Conservation (phyloP, 495 filamentous ascomycete genomes). For the Amorphotheca resinae region DNA sequence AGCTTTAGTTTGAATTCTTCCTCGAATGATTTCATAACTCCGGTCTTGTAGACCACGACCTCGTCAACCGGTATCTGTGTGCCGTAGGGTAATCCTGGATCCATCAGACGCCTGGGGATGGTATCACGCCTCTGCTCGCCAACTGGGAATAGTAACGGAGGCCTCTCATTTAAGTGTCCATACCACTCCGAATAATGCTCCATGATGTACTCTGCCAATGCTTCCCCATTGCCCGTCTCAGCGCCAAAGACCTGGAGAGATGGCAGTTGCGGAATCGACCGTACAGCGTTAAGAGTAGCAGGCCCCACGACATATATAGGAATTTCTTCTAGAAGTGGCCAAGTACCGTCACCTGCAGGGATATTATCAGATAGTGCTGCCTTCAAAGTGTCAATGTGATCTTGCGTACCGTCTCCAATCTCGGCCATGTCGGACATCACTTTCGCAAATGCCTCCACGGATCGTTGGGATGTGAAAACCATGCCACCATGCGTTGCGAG, state of each 20-base stretch:
- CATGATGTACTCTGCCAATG: constrained; percentile 63
- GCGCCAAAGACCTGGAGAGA: constrained; percentile 53
- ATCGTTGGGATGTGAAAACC: constrained; percentile 88
- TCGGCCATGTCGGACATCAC: constrained; percentile 34
- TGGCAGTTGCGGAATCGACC: constrained; percentile 36
- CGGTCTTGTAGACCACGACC: constrained; percentile 73
- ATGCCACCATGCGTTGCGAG: constrained; percentile 55
- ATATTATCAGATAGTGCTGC: constrained; percentile 2
- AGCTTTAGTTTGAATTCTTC: constrained; percentile 43
- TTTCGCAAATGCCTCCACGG: constrained; percentile 71
- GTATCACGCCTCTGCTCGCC: constrained; percentile 79
- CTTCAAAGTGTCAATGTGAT: constrained; percentile 10
- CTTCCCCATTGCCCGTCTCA: constrained; percentile 71
- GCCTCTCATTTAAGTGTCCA: constrained; percentile 28
- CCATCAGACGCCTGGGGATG: constrained; percentile 69
- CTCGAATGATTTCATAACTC: constrained; percentile 62
- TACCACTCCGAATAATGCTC: constrained; percentile 47
- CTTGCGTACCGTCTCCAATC: constrained; percentile 28
- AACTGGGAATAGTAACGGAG: constrained; percentile 69
- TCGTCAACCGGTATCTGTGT: constrained; percentile 56
- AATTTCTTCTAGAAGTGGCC: constrained; percentile 38
- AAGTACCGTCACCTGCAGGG: constrained; percentile 20
- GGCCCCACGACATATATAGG: constrained; percentile 86
- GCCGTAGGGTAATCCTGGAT: constrained; percentile 25
- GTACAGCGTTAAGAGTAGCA: constrained; percentile 66